Evolutionary conservation across 2,329 filamentous ascomycete genomes (phyloP), one percentile per base, ranked within the genome.

Genomic region (Fusarium praegraminearum): DNA sequence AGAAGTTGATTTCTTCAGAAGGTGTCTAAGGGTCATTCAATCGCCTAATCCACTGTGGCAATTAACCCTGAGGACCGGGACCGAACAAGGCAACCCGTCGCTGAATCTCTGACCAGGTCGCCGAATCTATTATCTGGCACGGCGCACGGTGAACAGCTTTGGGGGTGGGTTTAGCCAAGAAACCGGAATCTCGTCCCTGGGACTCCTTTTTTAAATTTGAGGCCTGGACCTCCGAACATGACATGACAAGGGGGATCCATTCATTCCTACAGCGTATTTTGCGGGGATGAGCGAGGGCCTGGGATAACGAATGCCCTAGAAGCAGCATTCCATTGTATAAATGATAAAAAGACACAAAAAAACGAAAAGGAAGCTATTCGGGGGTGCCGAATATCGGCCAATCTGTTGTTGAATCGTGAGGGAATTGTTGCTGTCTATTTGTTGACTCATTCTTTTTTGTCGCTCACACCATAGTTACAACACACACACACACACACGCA

Each of bases 201-300:
- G 28, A 35, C 41, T 65, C 44, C 57, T 54, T 57, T 40, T 40
- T 15, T 49, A 33, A 24, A 12, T 32, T 54, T 62, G 60, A 57
- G 58, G 58, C 59, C 61, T 64, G 58, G 59, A 24, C 45, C 32
- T 32, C 45, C 24, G 28, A 40, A 49, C 58, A 20, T 24, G 55
- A 55, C 57, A 56, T 30, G 50, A 52, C 54, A 38, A 61, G 55
- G 57, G 38, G 61, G 51, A 64, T 59, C 52, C 57, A 68, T 49
- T 32, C 41, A 64, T 66, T 51, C 65, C 64, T n/a, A 63, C 30
- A 53, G 30, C 38, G 30, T 51, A 51, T 68, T 69, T 54, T 69
- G 66, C 65, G 66, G 66, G 61, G 66, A 69, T 69, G 56, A 20
- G 57, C 47, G 52, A 65, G 60, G 49, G 55, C 66, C 56, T 66